These are phyloP conservation scores for Tuber microsphaerosporum DNA, from an alignment of 495 filamentous ascomycete species.

Conservation along the genomic window DNA sequence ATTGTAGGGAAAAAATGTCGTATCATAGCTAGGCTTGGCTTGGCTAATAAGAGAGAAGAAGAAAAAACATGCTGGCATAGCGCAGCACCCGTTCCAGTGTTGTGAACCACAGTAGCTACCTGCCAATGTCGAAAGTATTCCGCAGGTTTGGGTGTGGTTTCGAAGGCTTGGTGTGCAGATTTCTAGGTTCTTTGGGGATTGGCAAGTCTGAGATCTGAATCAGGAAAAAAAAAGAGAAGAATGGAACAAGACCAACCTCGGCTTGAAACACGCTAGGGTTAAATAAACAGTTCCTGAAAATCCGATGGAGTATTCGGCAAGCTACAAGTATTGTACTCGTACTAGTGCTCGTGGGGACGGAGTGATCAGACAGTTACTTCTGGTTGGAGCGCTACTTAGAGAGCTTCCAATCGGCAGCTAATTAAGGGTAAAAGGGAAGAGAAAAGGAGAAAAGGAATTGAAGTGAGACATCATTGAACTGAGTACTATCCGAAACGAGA, in stretches of 20 bases:
- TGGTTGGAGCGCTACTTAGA: not conserved
- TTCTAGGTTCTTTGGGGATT: not conserved
- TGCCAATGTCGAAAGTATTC: not conserved
- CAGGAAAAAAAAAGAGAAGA: not conserved
- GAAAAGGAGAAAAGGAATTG: not conserved
- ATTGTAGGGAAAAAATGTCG: not conserved
- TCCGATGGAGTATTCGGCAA: not conserved
- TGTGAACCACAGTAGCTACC: not conserved
- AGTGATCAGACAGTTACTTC: not conserved
- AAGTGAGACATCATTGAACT: not conserved
- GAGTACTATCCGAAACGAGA: not conserved
- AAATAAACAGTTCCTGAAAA: not conserved
- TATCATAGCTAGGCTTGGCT: not conserved
- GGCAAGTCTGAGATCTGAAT: not conserved
- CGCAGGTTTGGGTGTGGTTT: not conserved
- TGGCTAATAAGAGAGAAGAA: not conserved
- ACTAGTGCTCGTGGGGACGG: not conserved
- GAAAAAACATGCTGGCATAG: not conserved
- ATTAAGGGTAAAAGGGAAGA: not conserved
- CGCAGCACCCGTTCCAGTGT: not conserved
- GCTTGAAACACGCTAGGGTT: not conserved
- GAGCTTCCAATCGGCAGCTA: not conserved
- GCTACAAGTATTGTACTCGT: too few species aligned
- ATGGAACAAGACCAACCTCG: not conserved
- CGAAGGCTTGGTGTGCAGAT: not conserved